These are phyloP conservation scores for Talaromyces stipitatus DNA, from an alignment of 495 filamentous ascomycete genomes.

Conservation along the genomic window DNA sequence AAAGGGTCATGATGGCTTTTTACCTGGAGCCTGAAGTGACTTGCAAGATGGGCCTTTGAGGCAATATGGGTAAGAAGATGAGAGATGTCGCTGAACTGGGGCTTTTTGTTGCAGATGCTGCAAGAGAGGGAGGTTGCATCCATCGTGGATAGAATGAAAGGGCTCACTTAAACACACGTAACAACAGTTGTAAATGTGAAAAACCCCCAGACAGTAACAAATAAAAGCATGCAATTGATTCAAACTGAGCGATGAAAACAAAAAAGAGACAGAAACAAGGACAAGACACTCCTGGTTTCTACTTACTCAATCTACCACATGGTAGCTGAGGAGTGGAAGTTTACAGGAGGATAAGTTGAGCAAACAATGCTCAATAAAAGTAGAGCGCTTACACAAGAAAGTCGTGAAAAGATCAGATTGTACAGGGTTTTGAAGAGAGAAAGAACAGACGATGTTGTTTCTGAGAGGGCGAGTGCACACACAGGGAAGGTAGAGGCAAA, in stretches of 20 bases:
- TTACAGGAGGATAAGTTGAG: neutral
- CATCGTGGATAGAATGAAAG: constrained; percentile 27
- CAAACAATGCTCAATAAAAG: neutral
- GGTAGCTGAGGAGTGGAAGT: neutral
- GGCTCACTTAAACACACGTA: neutral
- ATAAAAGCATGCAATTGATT: constrained; percentile 15
- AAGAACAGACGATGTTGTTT: neutral
- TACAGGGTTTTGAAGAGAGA: neutral
- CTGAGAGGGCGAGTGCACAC: neutral
- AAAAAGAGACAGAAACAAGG: constrained; percentile 8
- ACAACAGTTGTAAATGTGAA: neutral
- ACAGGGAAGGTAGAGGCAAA: neutral
- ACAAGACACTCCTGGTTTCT: neutral
- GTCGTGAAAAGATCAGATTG: neutral
- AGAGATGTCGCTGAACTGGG: constrained; percentile 77
- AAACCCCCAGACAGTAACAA: constrained; percentile 23
- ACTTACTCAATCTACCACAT: neutral
- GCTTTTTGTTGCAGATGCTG: constrained; percentile 69
- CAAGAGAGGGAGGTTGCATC: constrained; percentile 59
- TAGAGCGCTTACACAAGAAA: neutral
- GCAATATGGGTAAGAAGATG: constrained; percentile 82
- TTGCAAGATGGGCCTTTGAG: constrained; percentile 75
- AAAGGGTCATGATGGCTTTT: constrained; percentile 47
- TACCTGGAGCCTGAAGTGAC: constrained; percentile 66
- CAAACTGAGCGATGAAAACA: constrained; percentile 5